Evolutionary conservation across 2,329 filamentous ascomycete species (phyloP).

Genomic region (Mycocentrospora acerina): DNA sequence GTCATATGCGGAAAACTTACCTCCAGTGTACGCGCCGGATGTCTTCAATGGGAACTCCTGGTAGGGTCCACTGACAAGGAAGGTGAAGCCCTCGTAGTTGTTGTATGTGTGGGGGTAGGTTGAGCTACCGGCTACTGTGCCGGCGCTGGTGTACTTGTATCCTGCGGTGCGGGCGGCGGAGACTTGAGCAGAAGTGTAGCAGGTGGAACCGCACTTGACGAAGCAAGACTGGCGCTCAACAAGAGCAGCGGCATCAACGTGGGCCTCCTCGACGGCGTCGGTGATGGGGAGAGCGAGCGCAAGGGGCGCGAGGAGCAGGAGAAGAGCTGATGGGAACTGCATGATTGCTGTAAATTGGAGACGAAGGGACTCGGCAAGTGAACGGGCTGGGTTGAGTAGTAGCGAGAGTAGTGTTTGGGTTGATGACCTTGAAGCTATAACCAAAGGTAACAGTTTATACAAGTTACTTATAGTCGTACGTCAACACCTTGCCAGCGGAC

Average conservation of each 20-base stretch:
- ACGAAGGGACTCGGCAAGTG: too few species aligned
- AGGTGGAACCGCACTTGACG: conserved; percentile 56
- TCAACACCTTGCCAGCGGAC: too few species aligned
- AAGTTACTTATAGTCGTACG: too few species aligned
- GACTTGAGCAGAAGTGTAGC: conserved; percentile 55
- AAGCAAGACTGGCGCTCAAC: conserved; percentile 46
- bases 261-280: conserved; percentile 7
- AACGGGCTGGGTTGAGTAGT: too few species aligned
- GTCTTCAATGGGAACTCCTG: conserved; percentile 64
- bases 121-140: conserved; percentile 42
- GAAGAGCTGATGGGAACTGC: conserved; percentile 5
- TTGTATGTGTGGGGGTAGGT: conserved; percentile 62
- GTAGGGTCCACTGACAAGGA: conserved; percentile 59
- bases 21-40: conserved; percentile 57
- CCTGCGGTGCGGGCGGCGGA: conserved; percentile 54
- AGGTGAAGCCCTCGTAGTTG: conserved; percentile 64
- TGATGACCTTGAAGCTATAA: too few species aligned
- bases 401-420: too few species aligned
- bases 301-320: conserved; percentile 17
- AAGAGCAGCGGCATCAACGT: conserved; percentile 16
- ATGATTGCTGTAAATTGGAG: too few species aligned
- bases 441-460: too few species aligned
- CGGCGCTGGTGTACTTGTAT: conserved; percentile 52
- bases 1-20: conserved; percentile 43
- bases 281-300: conserved; percentile 20